Base-by-base conservation (phyloP, 2,329 filamentous ascomycete genomes). In the Septoria linicola region DNA sequence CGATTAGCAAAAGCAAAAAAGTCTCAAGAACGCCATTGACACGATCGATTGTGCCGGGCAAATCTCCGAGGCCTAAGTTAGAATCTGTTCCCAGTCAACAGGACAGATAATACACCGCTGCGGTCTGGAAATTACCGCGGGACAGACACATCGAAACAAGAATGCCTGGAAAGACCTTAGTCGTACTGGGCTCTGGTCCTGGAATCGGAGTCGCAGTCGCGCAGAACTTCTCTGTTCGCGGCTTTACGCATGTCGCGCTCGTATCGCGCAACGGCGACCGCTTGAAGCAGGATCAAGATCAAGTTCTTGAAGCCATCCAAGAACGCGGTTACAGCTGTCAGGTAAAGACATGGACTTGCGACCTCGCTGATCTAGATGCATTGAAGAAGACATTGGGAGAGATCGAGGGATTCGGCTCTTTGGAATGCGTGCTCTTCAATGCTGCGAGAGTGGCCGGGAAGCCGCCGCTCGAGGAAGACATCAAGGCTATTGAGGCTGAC, bases 381-480 rank as follows among this genome's bases (percentile, higher is more conserved):
- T 66, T 79, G 32, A 63, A 65, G 3, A 59, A 56, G 10, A 70
- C 70, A 0, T 66, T 80, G 3, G 60, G 68, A 5, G 64, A 76
- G 31, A 68, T 76, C 3, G 73, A 74, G n/a, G 65, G 68, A 1
- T 66, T 72, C 40, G 73, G 72, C 14, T 57, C 61, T 1, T 64
- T 79, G 1, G 74, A 78, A 40, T 74, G 73, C 17, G 67, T 80
- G 3, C 72, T 78, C 36, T 80, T 75, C 68, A 81, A 81, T 56
- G 76, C 78, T 0, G 78, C 78, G 2, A 64, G 74, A 0, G 73
- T 80, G 1, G 68, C 68, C 5, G 68, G 71, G 0, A 72, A 70
- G 19, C 64, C 68, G 2, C 66, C 76, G 1, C 62, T 80, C 5
- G 66, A 71, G 27, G 72, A 73, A 41, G 61, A 59, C 2, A 67